Base-by-base conservation (phyloP, 306 rosid genomes). In the Ceratonia siliqua region DNA sequence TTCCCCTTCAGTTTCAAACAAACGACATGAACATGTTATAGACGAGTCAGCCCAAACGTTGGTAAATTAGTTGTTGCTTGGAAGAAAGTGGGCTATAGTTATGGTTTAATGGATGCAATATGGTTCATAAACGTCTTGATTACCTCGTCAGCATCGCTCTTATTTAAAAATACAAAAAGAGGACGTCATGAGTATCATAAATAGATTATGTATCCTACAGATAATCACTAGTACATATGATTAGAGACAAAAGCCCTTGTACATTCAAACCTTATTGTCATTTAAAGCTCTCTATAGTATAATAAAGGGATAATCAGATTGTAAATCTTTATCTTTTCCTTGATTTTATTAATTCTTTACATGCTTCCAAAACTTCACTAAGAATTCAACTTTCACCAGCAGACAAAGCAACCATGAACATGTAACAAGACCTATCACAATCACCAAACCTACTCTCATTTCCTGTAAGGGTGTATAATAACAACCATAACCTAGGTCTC, bases 331-430 rank as follows among this genome's bases (percentile, higher is more conserved):
- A 5, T 18, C 24, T 4, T 53, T 20, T 33, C 8, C 49, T 42
- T 74, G 56, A 52, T 36, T 9, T 41, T 15, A 75, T 69, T 5
- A 55, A 48, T 22, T 67, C 80, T 81, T 55, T 69, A 64, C 76
- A 77, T 20, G 78, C 35, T 82, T 69, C 48, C 73, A 69, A 38
- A 39, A 61, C 8, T 35, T 17, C 66, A 3, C 53, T 42, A 30
- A 14, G 58, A 43, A 21, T 17, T 43, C 55, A 59, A 21, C 58
- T 62, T 25, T 43, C 48, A 20, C n/a, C 12, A 45, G 8, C 39
- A 42, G 53, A 18, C 27, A 48, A 72, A 58, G 36, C 74, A n/a
- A 25, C 27, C 45, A 38, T 32, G 10, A 45, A 10, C 59, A 41
- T 14, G 64, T 28, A 69, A 77, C 62, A 46, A 61, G 8, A 43